A percentile compares a stretch with the other conserved stretches of the same genome.
Evolutionary conservation across 768 basidiomycete species (phyloP).

Genomic region (Leucocoprinus birnbaumii): DNA sequence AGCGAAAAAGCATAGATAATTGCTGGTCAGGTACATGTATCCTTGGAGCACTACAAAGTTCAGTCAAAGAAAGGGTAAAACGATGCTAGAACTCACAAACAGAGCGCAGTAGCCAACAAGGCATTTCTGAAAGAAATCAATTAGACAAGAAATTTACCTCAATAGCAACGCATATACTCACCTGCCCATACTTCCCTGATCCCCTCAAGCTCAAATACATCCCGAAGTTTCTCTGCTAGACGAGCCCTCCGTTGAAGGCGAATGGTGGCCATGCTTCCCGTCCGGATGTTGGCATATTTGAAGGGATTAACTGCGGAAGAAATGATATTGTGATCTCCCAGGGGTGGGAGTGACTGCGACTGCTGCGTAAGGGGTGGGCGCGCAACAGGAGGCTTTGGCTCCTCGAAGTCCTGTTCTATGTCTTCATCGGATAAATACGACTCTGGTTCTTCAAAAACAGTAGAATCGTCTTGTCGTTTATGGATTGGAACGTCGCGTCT

Average conservation of each 20-base stretch:
- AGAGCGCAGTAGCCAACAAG: slow-evolving; percentile 90
- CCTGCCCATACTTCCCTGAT: slow-evolving; percentile 86
- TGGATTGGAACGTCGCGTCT: slow-evolving; percentile 30
- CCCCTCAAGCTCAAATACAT: slow-evolving; percentile 80
- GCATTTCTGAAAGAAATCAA: slow-evolving; percentile 62
- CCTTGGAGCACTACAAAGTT: slow-evolving; percentile 78
- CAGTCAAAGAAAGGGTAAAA: slow-evolving; percentile 1
- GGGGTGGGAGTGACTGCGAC: slow-evolving; percentile 12
- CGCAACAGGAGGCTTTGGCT: slow-evolving; percentile 39
- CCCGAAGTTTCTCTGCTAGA: slow-evolving; percentile 84
- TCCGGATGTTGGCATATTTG: slow-evolving; percentile 32
- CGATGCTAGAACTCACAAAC: slow-evolving; percentile 58
- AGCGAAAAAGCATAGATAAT: slow-evolving; percentile 94
- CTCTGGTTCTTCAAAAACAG: slow-evolving; percentile 25
- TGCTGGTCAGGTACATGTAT: slow-evolving; percentile 94
- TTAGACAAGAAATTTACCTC: not conserved
- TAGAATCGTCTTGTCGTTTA: slow-evolving; percentile 28
- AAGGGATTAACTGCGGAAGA: slow-evolving; percentile 16
- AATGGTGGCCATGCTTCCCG: slow-evolving; percentile 74
- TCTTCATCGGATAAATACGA: slow-evolving; percentile 47
- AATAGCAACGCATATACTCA: slow-evolving; percentile 27
- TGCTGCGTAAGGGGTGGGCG: slow-evolving; percentile 15
- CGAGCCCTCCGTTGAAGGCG: slow-evolving; percentile 62
- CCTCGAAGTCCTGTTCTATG: slow-evolving; percentile 53
- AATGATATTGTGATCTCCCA: slow-evolving; percentile 3